Evolutionary conservation across 2,329 filamentous ascomycete genomes (phyloP).

Genomic region (Cordyceps cicadae): DNA sequence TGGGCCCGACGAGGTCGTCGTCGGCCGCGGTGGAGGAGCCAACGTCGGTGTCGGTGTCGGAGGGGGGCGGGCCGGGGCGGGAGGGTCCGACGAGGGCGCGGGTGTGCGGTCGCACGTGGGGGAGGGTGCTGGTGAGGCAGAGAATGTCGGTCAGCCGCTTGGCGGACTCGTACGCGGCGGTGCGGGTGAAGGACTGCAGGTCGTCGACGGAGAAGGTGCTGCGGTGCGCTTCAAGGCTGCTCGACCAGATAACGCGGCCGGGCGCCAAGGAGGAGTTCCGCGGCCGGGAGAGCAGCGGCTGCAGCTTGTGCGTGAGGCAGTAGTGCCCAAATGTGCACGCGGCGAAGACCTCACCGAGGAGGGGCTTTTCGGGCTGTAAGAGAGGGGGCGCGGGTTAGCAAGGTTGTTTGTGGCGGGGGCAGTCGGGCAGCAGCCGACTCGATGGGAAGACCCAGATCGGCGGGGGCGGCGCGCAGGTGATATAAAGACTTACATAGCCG

Average conservation of each 20-base stretch:
- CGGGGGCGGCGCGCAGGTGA: neutral
- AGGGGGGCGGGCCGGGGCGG: neutral
- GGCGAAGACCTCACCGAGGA: constrained; percentile 74
- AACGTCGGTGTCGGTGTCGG: constrained; percentile 8
- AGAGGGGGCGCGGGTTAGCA: neutral
- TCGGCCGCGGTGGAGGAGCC: constrained; percentile 10
- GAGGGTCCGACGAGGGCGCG: constrained; percentile 42
- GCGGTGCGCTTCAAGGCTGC: constrained; percentile 62
- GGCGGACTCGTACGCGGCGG: constrained; percentile 69
- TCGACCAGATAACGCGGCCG: constrained; percentile 78
- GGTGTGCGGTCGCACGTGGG: constrained; percentile 51
- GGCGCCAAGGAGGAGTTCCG: constrained; percentile 29
- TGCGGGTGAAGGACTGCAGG: constrained; percentile 60
- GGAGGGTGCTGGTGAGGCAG: constrained; percentile 62
- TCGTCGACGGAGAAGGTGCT: constrained; percentile 56
- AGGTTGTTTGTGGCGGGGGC: neutral
- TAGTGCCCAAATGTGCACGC: constrained; percentile 97
- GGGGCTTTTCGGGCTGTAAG: constrained; percentile 43
- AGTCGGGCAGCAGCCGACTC: neutral
- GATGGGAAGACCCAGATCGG: neutral
- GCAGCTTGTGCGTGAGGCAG: constrained; percentile 70
- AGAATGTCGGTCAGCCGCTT: constrained; percentile 85
- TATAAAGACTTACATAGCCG: constrained; percentile 23
- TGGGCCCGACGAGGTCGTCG: constrained; percentile 34
- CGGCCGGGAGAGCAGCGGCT: constrained; percentile 58